phyloP scores from a whole-genome alignment of 1,284 basidiomycete species.

The Puccinia triticina region DNA sequence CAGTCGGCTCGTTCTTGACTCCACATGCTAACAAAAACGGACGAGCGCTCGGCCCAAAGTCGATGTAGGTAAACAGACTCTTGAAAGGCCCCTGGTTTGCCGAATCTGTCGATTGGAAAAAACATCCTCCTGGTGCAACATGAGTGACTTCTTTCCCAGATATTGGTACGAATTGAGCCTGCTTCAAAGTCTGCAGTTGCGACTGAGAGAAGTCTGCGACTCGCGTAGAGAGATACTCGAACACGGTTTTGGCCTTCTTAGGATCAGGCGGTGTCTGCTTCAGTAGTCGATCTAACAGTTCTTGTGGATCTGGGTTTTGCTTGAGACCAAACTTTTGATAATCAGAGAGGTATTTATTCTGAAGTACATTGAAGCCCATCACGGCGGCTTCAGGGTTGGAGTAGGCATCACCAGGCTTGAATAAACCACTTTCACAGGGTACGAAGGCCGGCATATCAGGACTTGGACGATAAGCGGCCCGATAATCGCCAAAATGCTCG shows the following conservation, averaged over 20 bases:
- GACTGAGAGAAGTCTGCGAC: constrained; percentile 66
- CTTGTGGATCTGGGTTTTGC: constrained; percentile 72
- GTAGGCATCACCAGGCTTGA: constrained; percentile 76
- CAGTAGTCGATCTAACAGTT: constrained; percentile 70
- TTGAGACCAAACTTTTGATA: constrained; percentile 75
- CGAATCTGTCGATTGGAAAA: constrained; percentile 60
- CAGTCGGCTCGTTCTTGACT: constrained; percentile 82
- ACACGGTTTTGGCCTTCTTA: constrained; percentile 70
- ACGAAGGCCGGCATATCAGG: constrained; percentile 68
- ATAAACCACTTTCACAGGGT: constrained; percentile 70
- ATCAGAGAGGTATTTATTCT: constrained; percentile 66
- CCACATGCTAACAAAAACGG: constrained; percentile 84
- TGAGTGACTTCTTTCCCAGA: constrained; percentile 52
- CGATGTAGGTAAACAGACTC: constrained; percentile 75
- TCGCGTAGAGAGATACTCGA: constrained; percentile 74
- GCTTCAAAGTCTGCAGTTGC: constrained; percentile 59
- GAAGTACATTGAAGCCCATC: constrained; percentile 75
- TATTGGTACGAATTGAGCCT: constrained; percentile 62
- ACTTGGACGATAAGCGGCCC: constrained; percentile 35
- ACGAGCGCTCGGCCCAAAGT: constrained; percentile 82
- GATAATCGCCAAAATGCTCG: constrained; percentile 53
- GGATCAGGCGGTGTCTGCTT: constrained; percentile 68
- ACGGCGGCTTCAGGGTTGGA: constrained; percentile 71
- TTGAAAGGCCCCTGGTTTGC: constrained; percentile 55
- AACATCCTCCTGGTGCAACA: constrained; percentile 66